Percentiles rank a stretch among this genome's conserved stretches.
These are phyloP conservation scores for Chytridiales sp. DNA, from an alignment of 371 early-diverging fungal genomes.

Conservation along the genomic window DNA sequence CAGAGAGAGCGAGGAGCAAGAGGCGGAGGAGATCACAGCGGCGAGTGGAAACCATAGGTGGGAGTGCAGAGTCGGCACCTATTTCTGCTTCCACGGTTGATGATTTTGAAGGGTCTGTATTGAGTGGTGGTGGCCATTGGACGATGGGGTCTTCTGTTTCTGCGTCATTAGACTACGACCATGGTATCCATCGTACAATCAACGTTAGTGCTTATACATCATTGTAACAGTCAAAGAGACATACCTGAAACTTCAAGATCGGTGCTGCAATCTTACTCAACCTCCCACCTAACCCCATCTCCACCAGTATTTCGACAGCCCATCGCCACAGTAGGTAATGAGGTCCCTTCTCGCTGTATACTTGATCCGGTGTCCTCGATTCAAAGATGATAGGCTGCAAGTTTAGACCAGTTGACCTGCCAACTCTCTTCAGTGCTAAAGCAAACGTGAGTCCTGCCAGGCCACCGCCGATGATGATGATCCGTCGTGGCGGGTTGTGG, in stretches of 20 bases:
- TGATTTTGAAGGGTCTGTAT: conserved; percentile 24
- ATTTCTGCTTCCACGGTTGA: conserved; percentile 1
- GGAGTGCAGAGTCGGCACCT: conserved; percentile 17
- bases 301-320: conserved; percentile 43
- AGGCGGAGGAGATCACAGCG: conserved; percentile 44
- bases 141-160: conserved; percentile 16
- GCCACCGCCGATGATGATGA: conserved; percentile 51
- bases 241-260: conserved; percentile 29
- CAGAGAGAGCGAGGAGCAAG: conserved; percentile 44
- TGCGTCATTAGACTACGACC: background rate
- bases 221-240: conserved; percentile 14
- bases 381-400: conserved; percentile 40
- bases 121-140: conserved; percentile 6
- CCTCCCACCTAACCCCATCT: conserved; percentile 45
- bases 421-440: conserved; percentile 42
- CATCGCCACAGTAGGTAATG: conserved; percentile 47
- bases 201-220: too few species aligned
- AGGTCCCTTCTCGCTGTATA: conserved; percentile 18
- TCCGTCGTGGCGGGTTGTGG: conserved; percentile 8
- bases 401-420: conserved; percentile 24
- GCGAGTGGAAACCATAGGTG: conserved; percentile 46
- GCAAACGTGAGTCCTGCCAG: conserved; percentile 45
- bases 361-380: conserved; percentile 6
- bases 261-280: conserved; percentile 40
- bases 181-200: too few species aligned